Conservation (phyloP, 768 basidiomycete species). For the Galerina sulciceps region DNA sequence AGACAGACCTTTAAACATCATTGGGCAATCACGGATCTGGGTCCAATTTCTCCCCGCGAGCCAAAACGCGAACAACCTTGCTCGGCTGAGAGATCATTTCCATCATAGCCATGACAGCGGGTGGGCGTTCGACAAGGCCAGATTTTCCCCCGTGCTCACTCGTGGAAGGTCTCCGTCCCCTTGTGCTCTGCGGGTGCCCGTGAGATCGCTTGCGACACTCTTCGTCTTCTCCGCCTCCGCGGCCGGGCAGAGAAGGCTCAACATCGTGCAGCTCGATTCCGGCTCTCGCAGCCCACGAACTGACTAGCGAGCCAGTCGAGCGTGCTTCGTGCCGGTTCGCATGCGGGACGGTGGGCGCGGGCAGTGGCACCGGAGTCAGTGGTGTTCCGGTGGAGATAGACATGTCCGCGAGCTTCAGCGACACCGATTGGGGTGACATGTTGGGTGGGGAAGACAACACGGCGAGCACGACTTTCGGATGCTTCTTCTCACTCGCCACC, state of each 20-base stretch:
- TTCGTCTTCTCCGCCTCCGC: constrained; percentile 32
- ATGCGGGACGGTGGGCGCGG: constrained; percentile 55
- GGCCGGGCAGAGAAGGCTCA: constrained; percentile 44
- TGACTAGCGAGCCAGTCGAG: constrained; percentile 63
- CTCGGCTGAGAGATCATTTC: constrained; percentile 73
- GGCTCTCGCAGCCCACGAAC: constrained; percentile 70
- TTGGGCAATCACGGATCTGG: constrained; percentile 24
- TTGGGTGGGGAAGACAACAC: constrained; percentile 42
- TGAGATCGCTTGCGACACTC: constrained; percentile 34
- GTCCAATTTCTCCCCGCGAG: constrained; percentile 85
- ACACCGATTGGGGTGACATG: constrained; percentile 36
- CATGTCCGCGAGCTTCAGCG: constrained; percentile 34
- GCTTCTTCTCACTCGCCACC: constrained; percentile 6
- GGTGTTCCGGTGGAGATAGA: constrained; percentile 27
- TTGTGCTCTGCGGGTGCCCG: constrained; percentile 20
- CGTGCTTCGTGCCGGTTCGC: constrained; percentile 67
- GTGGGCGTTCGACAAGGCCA: constrained; percentile 75
- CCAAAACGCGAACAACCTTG: constrained; percentile 78
- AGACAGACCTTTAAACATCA: neutral
- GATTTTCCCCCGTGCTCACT: constrained; percentile 25
- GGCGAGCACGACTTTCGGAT: constrained; percentile 65
- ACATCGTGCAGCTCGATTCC: constrained; percentile 62
- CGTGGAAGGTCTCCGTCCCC: constrained; percentile 30
- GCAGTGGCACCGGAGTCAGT: constrained; percentile 65
- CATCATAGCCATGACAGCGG: constrained; percentile 84